Conservation (phyloP, 2,329 filamentous ascomycete species). For the Stenocarpella maydis region DNA sequence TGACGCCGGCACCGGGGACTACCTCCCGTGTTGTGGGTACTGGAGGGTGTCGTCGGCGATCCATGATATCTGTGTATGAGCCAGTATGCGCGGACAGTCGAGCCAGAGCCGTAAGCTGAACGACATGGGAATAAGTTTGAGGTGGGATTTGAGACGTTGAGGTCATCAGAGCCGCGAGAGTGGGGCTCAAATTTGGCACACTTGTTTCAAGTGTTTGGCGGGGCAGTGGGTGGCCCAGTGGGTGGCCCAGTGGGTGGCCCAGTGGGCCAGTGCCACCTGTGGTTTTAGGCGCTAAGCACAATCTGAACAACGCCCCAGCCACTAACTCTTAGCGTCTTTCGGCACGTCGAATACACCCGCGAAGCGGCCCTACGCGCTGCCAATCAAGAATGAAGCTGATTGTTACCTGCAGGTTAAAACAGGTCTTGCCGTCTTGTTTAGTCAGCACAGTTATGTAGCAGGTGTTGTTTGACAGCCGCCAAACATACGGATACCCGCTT, state of each 20-base stretch:
- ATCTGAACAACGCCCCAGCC: too few species aligned
- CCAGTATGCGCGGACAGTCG: not conserved
- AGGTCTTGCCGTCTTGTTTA: not conserved
- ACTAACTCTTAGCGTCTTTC: too few species aligned
- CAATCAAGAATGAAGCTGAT: too few species aligned
- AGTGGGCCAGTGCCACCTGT: not conserved
- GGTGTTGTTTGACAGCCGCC: not conserved
- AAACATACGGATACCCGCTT: not conserved
- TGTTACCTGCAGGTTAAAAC: not conserved
- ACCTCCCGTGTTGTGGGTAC: conserved; percentile 63
- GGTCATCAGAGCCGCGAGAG: not conserved
- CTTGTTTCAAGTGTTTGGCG: too few species aligned
- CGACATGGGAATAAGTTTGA: not conserved
- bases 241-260: too few species aligned
- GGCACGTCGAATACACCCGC: too few species aligned
- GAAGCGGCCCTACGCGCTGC: too few species aligned
- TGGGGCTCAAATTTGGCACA: not conserved
- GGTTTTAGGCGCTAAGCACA: not conserved
- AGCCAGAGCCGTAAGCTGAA: not conserved
- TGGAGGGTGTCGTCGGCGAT: conserved; percentile 28
- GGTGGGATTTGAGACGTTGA: not conserved
- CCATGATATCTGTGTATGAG: not conserved
- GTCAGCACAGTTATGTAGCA: not conserved
- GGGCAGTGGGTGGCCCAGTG: not conserved
- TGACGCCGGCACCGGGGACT: conserved; percentile 68